Percentiles rank a stretch among this genome's conserved stretches.
Evolutionary conservation across 2,329 filamentous ascomycete genomes (phyloP).

Genomic region (Colletotrichum brevisporum): DNA sequence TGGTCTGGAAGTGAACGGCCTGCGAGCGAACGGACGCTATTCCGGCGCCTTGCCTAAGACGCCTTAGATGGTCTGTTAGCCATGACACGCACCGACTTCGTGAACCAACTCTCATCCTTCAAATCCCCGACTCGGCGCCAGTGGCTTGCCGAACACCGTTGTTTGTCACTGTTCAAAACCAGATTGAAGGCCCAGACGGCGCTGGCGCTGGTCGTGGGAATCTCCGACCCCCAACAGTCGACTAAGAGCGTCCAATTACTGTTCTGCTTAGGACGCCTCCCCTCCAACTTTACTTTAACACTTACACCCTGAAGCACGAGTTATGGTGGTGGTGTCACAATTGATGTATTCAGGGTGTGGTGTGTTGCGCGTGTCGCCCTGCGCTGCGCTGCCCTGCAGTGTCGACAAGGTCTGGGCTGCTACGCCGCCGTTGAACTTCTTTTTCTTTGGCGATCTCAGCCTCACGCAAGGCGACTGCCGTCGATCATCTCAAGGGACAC

Average conservation of each 20-base stretch:
- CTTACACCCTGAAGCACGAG: slow-evolving; percentile 22
- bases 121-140: slow-evolving; percentile 13
- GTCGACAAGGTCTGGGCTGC: slow-evolving; percentile 19
- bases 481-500: slow-evolving; percentile 36
- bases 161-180: slow-evolving; percentile 3
- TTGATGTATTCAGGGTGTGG: slow-evolving; percentile 18
- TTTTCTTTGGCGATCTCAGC: slow-evolving; percentile 36
- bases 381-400: neutral
- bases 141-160: slow-evolving; percentile 20
- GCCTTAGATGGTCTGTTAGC: neutral
- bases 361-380: neutral
- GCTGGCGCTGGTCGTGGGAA: slow-evolving; percentile 2
- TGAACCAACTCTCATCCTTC: slow-evolving; percentile 8
- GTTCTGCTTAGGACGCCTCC: neutral
- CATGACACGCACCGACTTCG: slow-evolving; percentile 8
- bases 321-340: slow-evolving; percentile 16
- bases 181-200: slow-evolving; percentile 5
- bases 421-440: slow-evolving; percentile 22
- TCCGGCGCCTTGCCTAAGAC: slow-evolving; percentile 20
- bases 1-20: slow-evolving; percentile 5
- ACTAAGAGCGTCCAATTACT: slow-evolving; percentile 5
- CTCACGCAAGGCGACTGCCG: slow-evolving; percentile 30
- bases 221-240: slow-evolving; percentile 17
- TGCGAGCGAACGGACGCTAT: neutral
- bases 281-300: neutral